Evolutionary conservation across 2,329 filamentous ascomycete genomes (phyloP), one percentile per base, ranked within the genome.

Genomic region (Aspergillus ochraceoroseus): DNA sequence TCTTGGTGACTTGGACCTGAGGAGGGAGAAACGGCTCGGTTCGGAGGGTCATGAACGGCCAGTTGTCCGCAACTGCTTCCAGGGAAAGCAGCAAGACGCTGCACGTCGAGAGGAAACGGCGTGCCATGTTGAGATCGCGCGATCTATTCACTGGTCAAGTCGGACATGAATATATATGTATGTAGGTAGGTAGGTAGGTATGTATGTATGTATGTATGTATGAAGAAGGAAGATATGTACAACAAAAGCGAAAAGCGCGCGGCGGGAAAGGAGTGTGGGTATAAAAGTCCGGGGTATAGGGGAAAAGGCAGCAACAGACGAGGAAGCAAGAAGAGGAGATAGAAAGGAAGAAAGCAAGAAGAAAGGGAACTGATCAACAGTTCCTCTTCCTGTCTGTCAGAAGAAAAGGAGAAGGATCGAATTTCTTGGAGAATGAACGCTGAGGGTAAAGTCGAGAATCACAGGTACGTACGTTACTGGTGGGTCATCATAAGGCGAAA

Each of bases 1-100:
- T 54, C 32, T 58, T 59, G 23, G 56, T 59, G 40, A 64, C 47
- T 14, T 57, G 39, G 2, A 66, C 48, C 25, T 51, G 43, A 1
- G 62, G 60, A 5, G 62, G 62, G 3, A 27, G 22, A 17, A 43
- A 54, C 0, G 44, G 41, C 6, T 31, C 48, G 28, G 53, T 54
- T 18, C 36, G 32, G 26, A 44, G 35, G 14, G 41, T 48, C 32
- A 38, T 32, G 38, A 41, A 54, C 3, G 51, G 53, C 37, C 43
- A 55, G 20, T 43, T 41, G 27, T 55, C 45, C 36, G 53, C 51
- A 22, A 45, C 32, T 6, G 41, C 47, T 7, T 31, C 20, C 11
- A 46, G 15, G 8, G 51, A 36, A 28, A 55, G 45, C 28, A 54
- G 35, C 31, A 55, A 43, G 9, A 40, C 25, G 30, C 42, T 46